Base-by-base conservation (phyloP, 108 stramenopile genomes). In the Chaetoceros muelleri region DNA sequence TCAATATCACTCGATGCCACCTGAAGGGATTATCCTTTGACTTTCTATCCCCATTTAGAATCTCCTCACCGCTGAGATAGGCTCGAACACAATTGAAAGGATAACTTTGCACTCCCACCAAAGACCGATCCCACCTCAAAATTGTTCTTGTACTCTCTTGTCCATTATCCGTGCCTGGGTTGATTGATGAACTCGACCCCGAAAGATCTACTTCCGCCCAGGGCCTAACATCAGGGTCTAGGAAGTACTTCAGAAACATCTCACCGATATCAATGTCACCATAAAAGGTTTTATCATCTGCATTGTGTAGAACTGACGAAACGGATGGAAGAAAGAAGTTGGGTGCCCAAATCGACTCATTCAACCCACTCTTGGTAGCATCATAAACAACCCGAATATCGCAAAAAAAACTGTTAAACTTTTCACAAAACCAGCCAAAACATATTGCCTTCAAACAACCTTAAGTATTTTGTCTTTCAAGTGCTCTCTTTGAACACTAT, bases 41-140 rank as follows among this genome's bases (percentile, higher is more conserved):
- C 0, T 20, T 30, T 1, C 61, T 21, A 57, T 73, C 61, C 16
- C 67, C 66, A 23, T 0, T 48, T 0, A 58, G 30, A 28, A 66
- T 53, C 22, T 60, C 62, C 26, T 74, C 57, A 1, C 48, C 66
- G 0, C 60, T 47, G 23, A 67, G 21, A 0, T 26, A 22, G 31
- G 31, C 48, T 52, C 65, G 54, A 0, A 62, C 40, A 18, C 66
- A 22, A 17, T 63, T 51, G 28, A 62, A 67, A 2, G 66, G 66
- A 20, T 60, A 67, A 26, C 58, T 21, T n/a, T 20, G 19, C 21
- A 73, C 55, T 5, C 72, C 72, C 72, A 69, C 69, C 10, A 52
- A 27, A 8, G 22, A 31, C 30, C 52, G 28, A 7, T 28, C 51
- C 72, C 72, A 67, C 1, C 47, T 25, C 25, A 67, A 31, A 60